Evolutionary conservation across 495 filamentous ascomycete species (phyloP).

Genomic region (Penicillium lagena): DNA sequence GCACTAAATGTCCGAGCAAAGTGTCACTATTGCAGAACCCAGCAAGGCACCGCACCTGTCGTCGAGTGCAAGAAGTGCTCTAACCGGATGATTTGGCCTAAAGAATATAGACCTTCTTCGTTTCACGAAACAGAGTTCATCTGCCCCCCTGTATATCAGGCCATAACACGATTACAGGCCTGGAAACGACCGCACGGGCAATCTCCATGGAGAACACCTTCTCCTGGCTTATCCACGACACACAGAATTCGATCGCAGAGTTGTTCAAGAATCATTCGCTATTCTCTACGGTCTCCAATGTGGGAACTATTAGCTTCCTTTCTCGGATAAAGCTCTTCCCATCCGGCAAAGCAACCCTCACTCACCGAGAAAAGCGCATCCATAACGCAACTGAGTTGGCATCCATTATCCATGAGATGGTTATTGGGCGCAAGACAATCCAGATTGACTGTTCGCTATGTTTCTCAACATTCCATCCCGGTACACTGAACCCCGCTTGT

Average conservation of each 20-base stretch:
- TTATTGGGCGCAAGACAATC: conserved; percentile 24
- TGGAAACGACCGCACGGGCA: conserved; percentile 21
- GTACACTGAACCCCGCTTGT: conserved; percentile 15
- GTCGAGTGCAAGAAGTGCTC: conserved; percentile 33
- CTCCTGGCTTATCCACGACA: conserved; percentile 32
- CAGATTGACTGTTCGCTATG: conserved; percentile 31
- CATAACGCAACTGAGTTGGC: conserved; percentile 27
- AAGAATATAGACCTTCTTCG: conserved; percentile 21
- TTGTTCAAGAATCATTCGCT: conserved; percentile 31
- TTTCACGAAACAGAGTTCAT: conserved; percentile 19
- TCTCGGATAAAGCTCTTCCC: conserved; percentile 31
- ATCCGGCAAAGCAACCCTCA: conserved; percentile 3
- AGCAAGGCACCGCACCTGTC: conserved; percentile 13
- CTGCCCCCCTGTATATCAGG: conserved; percentile 29
- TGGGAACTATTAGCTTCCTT: conserved; percentile 19
- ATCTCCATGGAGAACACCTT: conserved; percentile 27
- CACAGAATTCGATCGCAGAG: conserved; percentile 14
- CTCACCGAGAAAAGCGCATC: conserved; percentile 29
- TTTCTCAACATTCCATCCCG: conserved; percentile 21
- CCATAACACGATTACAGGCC: conserved; percentile 19
- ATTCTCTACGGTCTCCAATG: conserved; percentile 27
- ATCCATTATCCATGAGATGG: conserved; percentile 19
- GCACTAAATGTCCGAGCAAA: conserved; percentile 33
- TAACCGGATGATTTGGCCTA: conserved; percentile 37
- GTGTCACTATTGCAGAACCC: conserved; percentile 36